Conservation (phyloP, 345 rosid species). For the Nephelium lappaceum region DNA sequence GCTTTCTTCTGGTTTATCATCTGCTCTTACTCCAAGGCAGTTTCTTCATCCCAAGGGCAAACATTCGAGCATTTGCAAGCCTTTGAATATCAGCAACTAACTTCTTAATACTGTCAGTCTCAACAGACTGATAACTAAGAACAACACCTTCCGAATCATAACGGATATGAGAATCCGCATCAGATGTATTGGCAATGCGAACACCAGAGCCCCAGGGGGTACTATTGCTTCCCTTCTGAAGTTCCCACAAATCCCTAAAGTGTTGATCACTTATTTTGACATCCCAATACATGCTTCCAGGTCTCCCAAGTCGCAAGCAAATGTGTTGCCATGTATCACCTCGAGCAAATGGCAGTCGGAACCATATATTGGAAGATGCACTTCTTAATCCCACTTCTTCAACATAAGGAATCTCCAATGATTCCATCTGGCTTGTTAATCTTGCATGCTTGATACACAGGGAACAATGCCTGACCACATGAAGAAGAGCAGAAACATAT, state of each 20-base stretch:
- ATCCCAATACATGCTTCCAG: conserved; percentile 99
- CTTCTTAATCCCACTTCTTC: conserved; percentile 82
- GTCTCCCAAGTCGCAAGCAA: conserved; percentile 96
- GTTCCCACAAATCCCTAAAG: conserved; percentile 97
- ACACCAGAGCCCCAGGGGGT: conserved; percentile 94
- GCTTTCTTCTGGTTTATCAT: conserved; percentile 72
- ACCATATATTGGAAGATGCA: conserved; percentile 92
- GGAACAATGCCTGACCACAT: conserved; percentile 92
- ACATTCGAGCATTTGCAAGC: conserved; percentile 96
- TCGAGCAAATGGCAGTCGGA: conserved; percentile 80
- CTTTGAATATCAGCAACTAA: conserved; percentile 89
- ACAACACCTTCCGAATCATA: conserved; percentile 98
- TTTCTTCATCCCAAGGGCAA: conserved; percentile 91
- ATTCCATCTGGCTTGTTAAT: conserved; percentile 95
- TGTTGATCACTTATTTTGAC: conserved; percentile 95
- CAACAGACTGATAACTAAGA: conserved; percentile 91
- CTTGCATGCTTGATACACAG: conserved; percentile 93
- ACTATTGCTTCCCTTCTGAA: conserved; percentile 80
- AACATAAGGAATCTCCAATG: conserved; percentile 81
- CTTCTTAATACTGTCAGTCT: conserved; percentile 86
- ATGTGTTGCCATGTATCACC: conserved; percentile 90
- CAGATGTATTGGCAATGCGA: conserved; percentile 91
- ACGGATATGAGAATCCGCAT: conserved; percentile 90
- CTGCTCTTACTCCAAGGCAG: conserved; percentile 91
- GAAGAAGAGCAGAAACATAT: conserved; percentile 87